Evolutionary conservation across 805 yeast species (phyloP), one percentile per base, ranked within the genome.

Genomic region (Starmera pachycereana): DNA sequence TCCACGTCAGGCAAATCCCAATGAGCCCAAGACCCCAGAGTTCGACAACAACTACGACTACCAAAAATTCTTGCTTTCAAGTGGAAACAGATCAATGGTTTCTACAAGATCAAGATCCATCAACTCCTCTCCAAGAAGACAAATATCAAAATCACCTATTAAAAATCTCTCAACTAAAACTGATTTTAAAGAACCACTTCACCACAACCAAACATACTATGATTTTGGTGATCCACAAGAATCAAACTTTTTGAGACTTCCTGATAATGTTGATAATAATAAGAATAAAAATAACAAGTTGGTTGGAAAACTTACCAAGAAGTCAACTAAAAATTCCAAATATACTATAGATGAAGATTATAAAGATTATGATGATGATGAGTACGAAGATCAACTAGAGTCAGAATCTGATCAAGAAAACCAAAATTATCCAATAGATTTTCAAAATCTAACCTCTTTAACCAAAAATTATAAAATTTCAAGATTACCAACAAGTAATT

Each of bases 391-490:
- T 7, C 40, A 40, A 13, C 7, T 27, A 32, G 14, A 4, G 35
- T 12, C 35, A n/a, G 12, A 32, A 11, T 12, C 35, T 8, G 14
- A 33, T 7, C 8, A 8, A 7, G 13, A 29, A 29, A 12, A 29
- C 7, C 13, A 29, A 29, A 12, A 12, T n/a, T 6, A 29, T 7
- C 13, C 12, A 12, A 29, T n/a, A 12, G 13, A 12, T 11, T 12
- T 12, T 29, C 12, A 29, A 30, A 37, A 32, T 22, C 11, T 36
- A 10, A 30, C 38, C 7, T 18, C 29, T 4, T 35, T 33, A 6
- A 27, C 37, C 1, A 40, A 61, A 4, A 46, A 53, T 7, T 58
- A 61, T 34, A 49, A 48, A 35, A 42, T 62, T 12, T 51, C 58
- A 6, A 51, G 42, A 49, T 33, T 41, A 3, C 51, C 51, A 5